Percentiles rank a stretch among this genome's conserved stretches.
These are phyloP conservation scores for Termitomyces sp. DNA, from an alignment of 768 basidiomycete species.

Conservation along the genomic window DNA sequence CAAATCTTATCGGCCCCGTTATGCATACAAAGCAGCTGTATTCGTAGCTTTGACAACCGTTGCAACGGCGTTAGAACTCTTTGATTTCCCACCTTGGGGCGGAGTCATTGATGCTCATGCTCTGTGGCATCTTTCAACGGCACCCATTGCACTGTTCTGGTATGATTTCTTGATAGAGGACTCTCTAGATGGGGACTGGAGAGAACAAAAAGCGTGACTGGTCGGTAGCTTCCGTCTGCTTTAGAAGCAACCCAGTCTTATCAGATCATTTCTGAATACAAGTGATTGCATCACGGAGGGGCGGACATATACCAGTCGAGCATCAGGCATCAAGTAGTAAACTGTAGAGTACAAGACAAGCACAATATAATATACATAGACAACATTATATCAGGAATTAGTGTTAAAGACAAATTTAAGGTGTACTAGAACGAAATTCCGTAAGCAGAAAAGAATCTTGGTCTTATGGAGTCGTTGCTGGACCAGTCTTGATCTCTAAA, in stretches of 20 bases:
- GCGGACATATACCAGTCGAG: neutral
- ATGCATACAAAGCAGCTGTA: constrained; percentile 45
- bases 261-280: neutral
- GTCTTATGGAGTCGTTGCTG: neutral
- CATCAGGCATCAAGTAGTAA: neutral
- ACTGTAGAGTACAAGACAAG: neutral
- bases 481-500: constrained; percentile 25
- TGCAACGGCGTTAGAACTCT: constrained; percentile 76
- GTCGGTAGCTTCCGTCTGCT: neutral
- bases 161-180: constrained; percentile 81
- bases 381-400: neutral
- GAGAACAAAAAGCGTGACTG: constrained; percentile 26
- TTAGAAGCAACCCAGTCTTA: neutral
- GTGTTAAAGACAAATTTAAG: neutral
- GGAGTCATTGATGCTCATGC: constrained; percentile 85
- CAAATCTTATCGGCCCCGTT: constrained; percentile 52
- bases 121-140: constrained; percentile 88
- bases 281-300: neutral
- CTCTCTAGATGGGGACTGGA: constrained; percentile 66
- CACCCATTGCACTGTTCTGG: constrained; percentile 73
- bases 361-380: neutral
- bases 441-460: neutral
- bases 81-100: constrained; percentile 84
- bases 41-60: constrained; percentile 68
- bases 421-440: neutral